Conservation (phyloP, 345 rosid genomes). For the Sapria himalayana region DNA sequence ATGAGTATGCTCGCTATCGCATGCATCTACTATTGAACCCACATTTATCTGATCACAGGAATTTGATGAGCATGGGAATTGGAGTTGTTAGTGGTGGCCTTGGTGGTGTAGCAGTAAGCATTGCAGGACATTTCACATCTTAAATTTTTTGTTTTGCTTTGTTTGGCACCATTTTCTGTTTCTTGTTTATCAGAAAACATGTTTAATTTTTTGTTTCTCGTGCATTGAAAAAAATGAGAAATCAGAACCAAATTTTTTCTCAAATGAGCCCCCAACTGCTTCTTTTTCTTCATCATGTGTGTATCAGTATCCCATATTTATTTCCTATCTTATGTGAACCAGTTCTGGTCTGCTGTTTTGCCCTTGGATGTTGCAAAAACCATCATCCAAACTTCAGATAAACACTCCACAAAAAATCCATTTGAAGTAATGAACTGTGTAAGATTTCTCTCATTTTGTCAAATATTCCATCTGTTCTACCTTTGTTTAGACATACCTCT, state of each 20-base stretch:
- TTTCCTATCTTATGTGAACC: constrained; percentile 6
- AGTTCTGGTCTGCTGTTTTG: constrained; percentile 74
- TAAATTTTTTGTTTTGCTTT: neutral
- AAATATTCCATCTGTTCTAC: no score
- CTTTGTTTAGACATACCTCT: neutral
- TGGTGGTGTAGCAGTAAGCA: constrained; percentile 83
- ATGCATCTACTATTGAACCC: constrained; percentile 36
- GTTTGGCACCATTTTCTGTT: neutral
- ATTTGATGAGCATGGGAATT: constrained; percentile 61
- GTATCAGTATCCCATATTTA: no score
- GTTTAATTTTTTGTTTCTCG: constrained; percentile 2
- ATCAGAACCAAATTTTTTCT: no score
- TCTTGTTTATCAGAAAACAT: no score
- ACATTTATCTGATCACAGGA: constrained; percentile 20
- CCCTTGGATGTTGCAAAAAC: constrained; percentile 90
- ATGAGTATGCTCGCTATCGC: constrained; percentile 51
- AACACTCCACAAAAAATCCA: constrained; percentile 39
- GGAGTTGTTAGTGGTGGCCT: constrained; percentile 77
- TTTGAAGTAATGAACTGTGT: constrained; percentile 51
- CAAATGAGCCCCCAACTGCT: no score
- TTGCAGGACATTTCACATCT: neutral
- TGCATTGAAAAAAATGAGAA: neutral
- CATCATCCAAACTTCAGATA: constrained; percentile 64
- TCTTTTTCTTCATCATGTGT: neutral
- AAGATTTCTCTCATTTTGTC: no score